Evolutionary conservation across 352 stramenopile genomes (phyloP), one percentile per base, ranked within the genome.

Genomic region (Thalassiosira pacifica): DNA sequence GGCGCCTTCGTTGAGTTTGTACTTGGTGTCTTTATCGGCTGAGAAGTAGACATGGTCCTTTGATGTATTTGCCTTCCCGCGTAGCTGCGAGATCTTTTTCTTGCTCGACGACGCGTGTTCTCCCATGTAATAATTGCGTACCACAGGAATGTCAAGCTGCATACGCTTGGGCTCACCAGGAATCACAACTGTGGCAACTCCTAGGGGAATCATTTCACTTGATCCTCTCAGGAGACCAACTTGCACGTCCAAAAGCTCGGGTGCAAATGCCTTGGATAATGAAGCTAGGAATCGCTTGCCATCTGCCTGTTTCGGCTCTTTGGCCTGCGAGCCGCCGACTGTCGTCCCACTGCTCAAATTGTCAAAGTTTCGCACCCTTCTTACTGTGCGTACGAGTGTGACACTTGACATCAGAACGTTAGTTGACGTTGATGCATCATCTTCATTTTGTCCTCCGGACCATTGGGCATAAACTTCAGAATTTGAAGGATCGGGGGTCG

Each of bases 181-280:
- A 16, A 68, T n/a, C 10, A 68, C 24, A 48, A 68, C 60, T 27
- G 60, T 45, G 2, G 60, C 60, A 37, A 68, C 24, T n/a, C 60
- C 60, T 19, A 68, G 26, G 10, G 60, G 60, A 45, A 68, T 68
- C 42, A 68, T 68, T 22, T 68, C 60, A 27, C 32, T 68, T n/a
- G 60, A 40, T 19, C 60, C 60, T 48, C 26, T 68, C 26, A 68
- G 22, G 18, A 68, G 32, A 31, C 60, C 60, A 68, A 68, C 31
- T 48, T 68, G 60, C 18, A 68, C 4, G 32, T 68, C 60, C 16
- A 68, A 11, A 6, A 68, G 29, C 29, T 37, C 60, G 18, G 60
- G 60, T 22, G 60, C 60, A 48, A 68, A 68, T 22, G 60, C 60
- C 18, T 68, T 5, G 24, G 60, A 68, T 22, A 68, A 45, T 18